Base-by-base conservation (phyloP, 2,329 filamentous ascomycete genomes). In the Ophiosphaerella narmari region DNA sequence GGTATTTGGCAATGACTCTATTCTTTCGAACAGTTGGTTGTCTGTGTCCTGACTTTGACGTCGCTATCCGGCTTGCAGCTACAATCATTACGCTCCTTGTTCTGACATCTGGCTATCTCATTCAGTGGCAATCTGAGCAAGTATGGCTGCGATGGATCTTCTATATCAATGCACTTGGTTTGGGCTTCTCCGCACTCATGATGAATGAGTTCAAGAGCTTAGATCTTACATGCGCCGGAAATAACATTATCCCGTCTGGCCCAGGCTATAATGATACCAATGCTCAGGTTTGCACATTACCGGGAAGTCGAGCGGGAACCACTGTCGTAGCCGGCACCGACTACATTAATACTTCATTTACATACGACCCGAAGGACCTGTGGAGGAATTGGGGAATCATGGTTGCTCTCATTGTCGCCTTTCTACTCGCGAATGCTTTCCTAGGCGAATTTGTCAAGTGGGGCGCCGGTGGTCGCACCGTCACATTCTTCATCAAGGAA, bases 131-230 rank as follows among this genome's bases (percentile, higher is more conserved):
- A 42, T 83, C 78, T 2, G 83, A 89, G 61, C 87, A 91, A 60
- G 85, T 86, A 0, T 96, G 90, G 89, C 88, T 88, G 62, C 80
- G 86, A 56, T 95, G 90, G 90, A 83, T 95, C 53, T 89, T 88
- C 71, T 94, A 90, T 67, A 77, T 93, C 39, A 86, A 94, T 55
- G 89, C 89, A 1, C 79, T 95, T 2, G 90, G 89, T 39, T 80
- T 94, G 2, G 84, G 86, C 0, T 95, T 96, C 67, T 82, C 86
- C 9, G 78, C 85, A 2, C 73, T 96, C 73, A 94, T 96, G 89
- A 84, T 89, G 63, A 96, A 96, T 64, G 91, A 96, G 66, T 96
- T 96, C 63, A 80, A 81, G 32, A 75, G 82, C 9, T 78, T 89
- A 36, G 80, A 86, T 24, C 77, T 96, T 68, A 85, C 81, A 0